These are phyloP conservation scores for Mollisia scopiformis DNA, from an alignment of 2,329 filamentous ascomycete species.

Conservation along the genomic window DNA sequence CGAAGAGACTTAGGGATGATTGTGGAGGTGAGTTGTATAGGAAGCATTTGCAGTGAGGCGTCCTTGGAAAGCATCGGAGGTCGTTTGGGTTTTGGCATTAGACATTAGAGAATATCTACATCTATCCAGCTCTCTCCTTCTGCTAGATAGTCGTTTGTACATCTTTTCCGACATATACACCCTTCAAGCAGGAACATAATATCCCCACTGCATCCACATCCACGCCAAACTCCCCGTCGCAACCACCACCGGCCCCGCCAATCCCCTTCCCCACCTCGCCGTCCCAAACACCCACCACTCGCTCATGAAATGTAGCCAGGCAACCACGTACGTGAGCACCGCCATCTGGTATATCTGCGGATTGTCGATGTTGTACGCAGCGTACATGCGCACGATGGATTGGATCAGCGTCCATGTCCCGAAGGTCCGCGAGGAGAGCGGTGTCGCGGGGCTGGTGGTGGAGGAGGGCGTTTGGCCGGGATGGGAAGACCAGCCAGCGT, in stretches of 20 bases:
- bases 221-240: slow-evolving; percentile 54
- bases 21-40: slow-evolving; percentile 86
- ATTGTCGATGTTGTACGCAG: slow-evolving; percentile 67
- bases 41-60: slow-evolving; percentile 45
- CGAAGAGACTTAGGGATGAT: slow-evolving; percentile 67
- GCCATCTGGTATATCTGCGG: slow-evolving; percentile 64
- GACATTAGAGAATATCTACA: slow-evolving; percentile 9
- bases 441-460: slow-evolving; percentile 68
- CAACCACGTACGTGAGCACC: slow-evolving; percentile 65
- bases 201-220: slow-evolving; percentile 69
- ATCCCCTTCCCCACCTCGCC: slow-evolving; percentile 63
- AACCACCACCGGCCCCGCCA: slow-evolving; percentile 58
- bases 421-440: slow-evolving; percentile 80
- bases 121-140: not conserved
- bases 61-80: not conserved
- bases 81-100: slow-evolving; percentile 11
- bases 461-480: slow-evolving; percentile 41
- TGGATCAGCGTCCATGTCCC: slow-evolving; percentile 72
- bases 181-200: slow-evolving; percentile 56
- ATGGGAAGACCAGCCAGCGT: slow-evolving; percentile 64
- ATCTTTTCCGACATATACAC: no score
- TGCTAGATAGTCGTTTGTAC: no score
- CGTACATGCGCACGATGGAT: slow-evolving; percentile 63
- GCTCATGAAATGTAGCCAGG: slow-evolving; percentile 58
- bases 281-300: slow-evolving; percentile 84